phyloP scores from a whole-genome alignment of 257 asterid genomes.

The Oldenlandia corymbosa region DNA sequence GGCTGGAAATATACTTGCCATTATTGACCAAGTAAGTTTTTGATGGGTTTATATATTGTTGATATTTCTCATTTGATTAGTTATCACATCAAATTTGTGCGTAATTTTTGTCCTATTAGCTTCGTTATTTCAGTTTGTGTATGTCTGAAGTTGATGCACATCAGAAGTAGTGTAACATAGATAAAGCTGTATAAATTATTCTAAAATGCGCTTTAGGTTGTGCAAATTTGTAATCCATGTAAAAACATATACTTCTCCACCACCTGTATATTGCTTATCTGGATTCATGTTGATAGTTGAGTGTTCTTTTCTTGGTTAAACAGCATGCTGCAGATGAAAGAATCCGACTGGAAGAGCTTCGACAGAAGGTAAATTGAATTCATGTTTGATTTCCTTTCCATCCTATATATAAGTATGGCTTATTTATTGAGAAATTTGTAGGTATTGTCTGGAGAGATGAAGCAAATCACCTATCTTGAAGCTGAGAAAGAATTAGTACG shows the following conservation, averaged over 20 bases:
- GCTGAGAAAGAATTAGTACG: conserved; percentile 74
- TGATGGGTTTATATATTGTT: neutral
- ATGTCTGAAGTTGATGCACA: neutral
- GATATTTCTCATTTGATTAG: conserved; percentile 8
- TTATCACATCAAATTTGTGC: neutral
- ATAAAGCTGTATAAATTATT: neutral
- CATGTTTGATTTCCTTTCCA: conserved; percentile 14
- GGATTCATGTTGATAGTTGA: conserved; percentile 10
- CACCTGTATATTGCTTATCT: neutral
- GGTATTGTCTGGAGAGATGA: conserved; percentile 86
- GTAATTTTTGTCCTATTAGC: neutral
- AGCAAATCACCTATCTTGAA: conserved; percentile 58
- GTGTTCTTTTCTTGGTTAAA: conserved; percentile 18
- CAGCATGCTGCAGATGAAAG: conserved; percentile 99
- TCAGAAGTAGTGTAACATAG: conserved; percentile 4
- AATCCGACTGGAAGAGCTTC: conserved; percentile 84
- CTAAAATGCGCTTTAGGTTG: neutral
- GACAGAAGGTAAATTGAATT: conserved; percentile 53
- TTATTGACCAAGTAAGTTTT: conserved; percentile 73
- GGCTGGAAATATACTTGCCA: conserved; percentile 67
- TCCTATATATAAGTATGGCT: conserved; percentile 17
- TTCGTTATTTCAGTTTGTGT: neutral
- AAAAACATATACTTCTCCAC: neutral
- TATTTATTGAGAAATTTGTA: conserved; percentile 24
- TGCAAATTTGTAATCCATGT: neutral